Evolutionary conservation across 1,284 basidiomycete genomes (phyloP).

Genomic region (Irpex sp.): DNA sequence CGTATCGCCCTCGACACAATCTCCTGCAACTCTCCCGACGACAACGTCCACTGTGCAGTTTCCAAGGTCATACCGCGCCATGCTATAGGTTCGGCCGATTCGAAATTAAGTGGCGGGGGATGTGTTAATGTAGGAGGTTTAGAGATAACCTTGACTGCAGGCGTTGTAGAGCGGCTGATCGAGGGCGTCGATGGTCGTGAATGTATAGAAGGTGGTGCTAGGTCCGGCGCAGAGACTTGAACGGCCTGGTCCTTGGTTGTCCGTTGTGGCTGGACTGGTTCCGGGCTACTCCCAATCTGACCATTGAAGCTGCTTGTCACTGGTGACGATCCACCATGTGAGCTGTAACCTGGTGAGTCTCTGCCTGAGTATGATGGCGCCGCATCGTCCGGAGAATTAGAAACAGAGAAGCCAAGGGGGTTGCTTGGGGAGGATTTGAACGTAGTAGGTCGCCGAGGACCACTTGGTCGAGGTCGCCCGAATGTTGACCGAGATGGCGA

Average conservation of each 20-base stretch:
- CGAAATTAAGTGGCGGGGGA: constrained; percentile 49
- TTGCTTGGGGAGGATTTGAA: background rate
- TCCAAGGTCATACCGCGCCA: constrained; percentile 68
- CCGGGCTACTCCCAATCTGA: constrained; percentile 10
- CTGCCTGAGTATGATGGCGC: constrained; percentile 9
- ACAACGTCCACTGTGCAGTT: constrained; percentile 71
- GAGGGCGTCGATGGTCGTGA: constrained; percentile 11
- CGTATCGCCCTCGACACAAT: constrained; percentile 72
- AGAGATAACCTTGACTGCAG: constrained; percentile 20
- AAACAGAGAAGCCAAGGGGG: constrained; percentile 4
- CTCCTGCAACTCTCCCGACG: constrained; percentile 61
- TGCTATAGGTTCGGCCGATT: constrained; percentile 40
- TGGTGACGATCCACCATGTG: constrained; percentile 8
- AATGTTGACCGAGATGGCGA: constrained; percentile 3
- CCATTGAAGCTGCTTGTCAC: constrained; percentile 8
- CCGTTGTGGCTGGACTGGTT: background rate
- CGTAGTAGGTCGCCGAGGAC: constrained; percentile 9
- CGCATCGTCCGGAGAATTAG: constrained; percentile 6
- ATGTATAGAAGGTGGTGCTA: background rate
- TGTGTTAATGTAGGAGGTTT: constrained; percentile 33
- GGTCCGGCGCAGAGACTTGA: constrained; percentile 3
- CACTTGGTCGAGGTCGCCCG: constrained; percentile 9
- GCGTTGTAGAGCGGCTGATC: constrained; percentile 20
- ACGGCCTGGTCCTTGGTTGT: constrained; percentile 10
- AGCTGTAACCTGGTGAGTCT: constrained; percentile 10